These are phyloP conservation scores for Thalassiosira profunda DNA, from an alignment of 108 stramenopile genomes.

Conservation along the genomic window DNA sequence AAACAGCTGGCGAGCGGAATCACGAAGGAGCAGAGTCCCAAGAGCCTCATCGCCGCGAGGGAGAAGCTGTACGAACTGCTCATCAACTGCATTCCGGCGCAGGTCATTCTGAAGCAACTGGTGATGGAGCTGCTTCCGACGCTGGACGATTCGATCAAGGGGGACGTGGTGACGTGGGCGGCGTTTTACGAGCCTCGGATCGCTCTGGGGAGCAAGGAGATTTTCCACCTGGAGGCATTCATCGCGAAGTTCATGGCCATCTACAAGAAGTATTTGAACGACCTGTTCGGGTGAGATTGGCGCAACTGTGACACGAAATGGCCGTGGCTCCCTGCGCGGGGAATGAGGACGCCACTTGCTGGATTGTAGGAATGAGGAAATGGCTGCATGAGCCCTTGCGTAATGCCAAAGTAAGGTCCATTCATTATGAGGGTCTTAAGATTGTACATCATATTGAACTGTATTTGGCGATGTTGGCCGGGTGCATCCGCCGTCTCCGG, in stretches of 20 bases:
- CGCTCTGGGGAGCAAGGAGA: conserved; percentile 95
- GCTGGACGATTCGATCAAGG: conserved; percentile 91
- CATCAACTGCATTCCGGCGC: conserved; percentile 97
- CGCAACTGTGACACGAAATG: too few species aligned
- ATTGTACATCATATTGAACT: too few species aligned
- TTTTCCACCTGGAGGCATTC: conserved; percentile 99
- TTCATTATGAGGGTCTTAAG: too few species aligned
- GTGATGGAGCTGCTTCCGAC: conserved; percentile 81
- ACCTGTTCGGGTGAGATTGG: conserved; percentile 73
- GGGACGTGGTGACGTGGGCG: conserved; percentile 93
- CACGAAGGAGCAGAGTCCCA: conserved; percentile 88
- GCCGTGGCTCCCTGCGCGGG: too few species aligned
- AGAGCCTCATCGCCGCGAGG: conserved; percentile 82
- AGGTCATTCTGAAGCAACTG: conserved; percentile 93
- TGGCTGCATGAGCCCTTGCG: too few species aligned
- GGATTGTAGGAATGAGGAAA: too few species aligned
- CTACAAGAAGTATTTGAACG: conserved; percentile 94
- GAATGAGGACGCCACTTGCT: too few species aligned
- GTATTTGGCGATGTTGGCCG: conserved; percentile 88
- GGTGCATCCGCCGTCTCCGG: conserved; percentile 79
- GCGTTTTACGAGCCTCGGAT: conserved; percentile 98
- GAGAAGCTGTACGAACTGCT: conserved; percentile 98
- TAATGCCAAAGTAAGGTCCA: too few species aligned
- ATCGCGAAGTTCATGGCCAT: conserved; percentile 98
- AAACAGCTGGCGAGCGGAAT: conserved; percentile 86